These are phyloP conservation scores for Exophiala alcalophila DNA, from an alignment of 2,329 filamentous ascomycete species.

Conservation along the genomic window DNA sequence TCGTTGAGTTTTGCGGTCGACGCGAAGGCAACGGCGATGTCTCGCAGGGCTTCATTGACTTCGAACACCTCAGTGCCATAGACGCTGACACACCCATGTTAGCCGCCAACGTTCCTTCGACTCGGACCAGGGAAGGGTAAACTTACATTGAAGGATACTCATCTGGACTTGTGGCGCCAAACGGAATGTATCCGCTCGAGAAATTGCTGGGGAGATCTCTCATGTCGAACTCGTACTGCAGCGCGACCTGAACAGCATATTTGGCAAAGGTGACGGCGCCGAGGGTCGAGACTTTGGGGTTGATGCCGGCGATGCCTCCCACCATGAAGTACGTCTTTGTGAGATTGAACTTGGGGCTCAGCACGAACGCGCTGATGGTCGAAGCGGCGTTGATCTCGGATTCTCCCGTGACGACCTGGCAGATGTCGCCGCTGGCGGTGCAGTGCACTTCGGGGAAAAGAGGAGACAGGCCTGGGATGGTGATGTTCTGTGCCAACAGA, in stretches of 20 bases:
- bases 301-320: slow-evolving; percentile 71
- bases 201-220: slow-evolving; percentile 65
- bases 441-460: slow-evolving; percentile 65
- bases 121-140: not conserved
- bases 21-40: slow-evolving; percentile 53
- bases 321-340: slow-evolving; percentile 67
- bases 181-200: slow-evolving; percentile 66
- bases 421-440: slow-evolving; percentile 58
- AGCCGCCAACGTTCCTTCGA: not conserved
- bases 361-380: slow-evolving; percentile 61
- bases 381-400: slow-evolving; percentile 72
- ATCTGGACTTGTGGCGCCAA: slow-evolving; percentile 54
- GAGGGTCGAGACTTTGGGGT: slow-evolving; percentile 64
- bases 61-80: slow-evolving; percentile 72
- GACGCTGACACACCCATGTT: slow-evolving; percentile 43
- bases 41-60: slow-evolving; percentile 58
- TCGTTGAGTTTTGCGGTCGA: slow-evolving; percentile 54
- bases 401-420: slow-evolving; percentile 57
- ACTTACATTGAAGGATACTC: slow-evolving; percentile 49
- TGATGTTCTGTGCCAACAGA: slow-evolving; percentile 56
- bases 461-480: slow-evolving; percentile 62
- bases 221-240: slow-evolving; percentile 73
- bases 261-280: slow-evolving; percentile 65
- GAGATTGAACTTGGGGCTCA: slow-evolving; percentile 63
- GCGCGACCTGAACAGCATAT: slow-evolving; percentile 69